phyloP scores from a whole-genome alignment of 495 filamentous ascomycete species.

The Hypomontagnella monticulosa region DNA sequence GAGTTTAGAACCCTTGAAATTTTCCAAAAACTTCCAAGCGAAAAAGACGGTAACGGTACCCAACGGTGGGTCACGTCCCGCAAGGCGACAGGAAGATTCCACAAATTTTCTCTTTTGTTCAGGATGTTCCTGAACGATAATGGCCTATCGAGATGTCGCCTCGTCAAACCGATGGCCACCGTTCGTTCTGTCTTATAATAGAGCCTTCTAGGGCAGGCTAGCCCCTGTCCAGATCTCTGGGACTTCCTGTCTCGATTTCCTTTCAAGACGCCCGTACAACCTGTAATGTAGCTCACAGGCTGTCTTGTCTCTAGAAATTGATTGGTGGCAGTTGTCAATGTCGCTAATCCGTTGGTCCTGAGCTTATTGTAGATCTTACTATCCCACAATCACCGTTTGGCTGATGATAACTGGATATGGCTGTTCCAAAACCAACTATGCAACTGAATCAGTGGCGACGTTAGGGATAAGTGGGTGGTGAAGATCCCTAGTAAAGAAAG shows the following conservation, averaged over 20 bases:
- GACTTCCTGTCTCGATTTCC: slow-evolving; percentile 11
- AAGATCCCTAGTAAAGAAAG: slow-evolving; percentile 5
- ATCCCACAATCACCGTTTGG: slow-evolving; percentile 21
- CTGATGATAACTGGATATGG: slow-evolving; percentile 25
- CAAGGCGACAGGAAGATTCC: slow-evolving; percentile 26
- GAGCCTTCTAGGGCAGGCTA: slow-evolving; percentile 12
- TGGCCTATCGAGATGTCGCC: slow-evolving; percentile 37
- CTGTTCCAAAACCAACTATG: slow-evolving; percentile 12
- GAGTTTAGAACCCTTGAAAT: slow-evolving; percentile 29
- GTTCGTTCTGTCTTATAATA: slow-evolving; percentile 22
- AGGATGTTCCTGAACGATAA: slow-evolving; percentile 27
- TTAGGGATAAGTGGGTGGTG: slow-evolving; percentile 21
- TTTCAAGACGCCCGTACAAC: neutral
- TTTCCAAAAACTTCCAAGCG: slow-evolving; percentile 17
- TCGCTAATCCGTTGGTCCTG: slow-evolving; percentile 19
- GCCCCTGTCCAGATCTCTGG: slow-evolving; percentile 8
- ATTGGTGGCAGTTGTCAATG: slow-evolving; percentile 24
- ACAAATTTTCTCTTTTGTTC: slow-evolving; percentile 25
- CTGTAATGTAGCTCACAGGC: neutral
- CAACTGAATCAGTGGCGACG: slow-evolving; percentile 30
- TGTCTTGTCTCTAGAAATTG: neutral
- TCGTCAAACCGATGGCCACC: slow-evolving; percentile 28
- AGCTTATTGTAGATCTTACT: slow-evolving; percentile 30
- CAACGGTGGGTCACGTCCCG: slow-evolving; percentile 37
- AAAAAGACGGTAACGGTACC: slow-evolving; percentile 37